Evolutionary conservation across 1,139 yeast genomes (phyloP).

Genomic region (Arxiozyma telluris): DNA sequence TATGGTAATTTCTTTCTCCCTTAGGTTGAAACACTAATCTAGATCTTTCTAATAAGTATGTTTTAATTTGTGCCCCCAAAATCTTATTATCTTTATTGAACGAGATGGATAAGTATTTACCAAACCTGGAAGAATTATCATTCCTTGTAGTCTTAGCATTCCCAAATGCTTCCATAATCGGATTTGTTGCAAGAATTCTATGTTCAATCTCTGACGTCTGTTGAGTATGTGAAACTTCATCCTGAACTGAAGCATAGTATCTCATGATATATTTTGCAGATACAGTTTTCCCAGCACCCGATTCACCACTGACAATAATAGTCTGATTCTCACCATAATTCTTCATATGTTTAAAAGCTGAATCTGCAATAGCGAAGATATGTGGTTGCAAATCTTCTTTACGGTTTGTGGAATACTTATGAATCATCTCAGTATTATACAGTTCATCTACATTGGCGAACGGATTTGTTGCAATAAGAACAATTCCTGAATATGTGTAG

Average conservation of each 20-base stretch:
- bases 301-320: constrained; percentile 93
- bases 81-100: constrained; percentile 68
- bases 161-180: constrained; percentile 98
- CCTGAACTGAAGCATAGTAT: constrained; percentile 89
- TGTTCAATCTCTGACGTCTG: constrained; percentile 89
- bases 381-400: constrained; percentile 90
- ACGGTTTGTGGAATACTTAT: constrained; percentile 84
- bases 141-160: constrained; percentile 96
- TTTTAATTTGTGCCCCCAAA: constrained; percentile 89
- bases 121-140: constrained; percentile 95
- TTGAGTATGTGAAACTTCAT: constrained; percentile 20
- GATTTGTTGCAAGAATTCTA: constrained; percentile 93
- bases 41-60: constrained; percentile 86
- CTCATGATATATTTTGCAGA: constrained; percentile 97
- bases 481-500: constrained; percentile 95
- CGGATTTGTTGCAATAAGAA: constrained; percentile 92
- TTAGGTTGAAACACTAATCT: constrained; percentile 89
- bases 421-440: constrained; percentile 85
- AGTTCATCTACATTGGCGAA: constrained; percentile 86
- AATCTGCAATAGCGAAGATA: constrained; percentile 95
- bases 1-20: constrained; percentile 87
- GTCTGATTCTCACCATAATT: constrained; percentile 81
- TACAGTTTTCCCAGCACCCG: constrained; percentile 98
- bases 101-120: constrained; percentile 86
- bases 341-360: constrained; percentile 94